These are phyloP conservation scores for Pseudogymnoascus sp. DNA, from an alignment of 2,329 filamentous ascomycete genomes.

Conservation along the genomic window DNA sequence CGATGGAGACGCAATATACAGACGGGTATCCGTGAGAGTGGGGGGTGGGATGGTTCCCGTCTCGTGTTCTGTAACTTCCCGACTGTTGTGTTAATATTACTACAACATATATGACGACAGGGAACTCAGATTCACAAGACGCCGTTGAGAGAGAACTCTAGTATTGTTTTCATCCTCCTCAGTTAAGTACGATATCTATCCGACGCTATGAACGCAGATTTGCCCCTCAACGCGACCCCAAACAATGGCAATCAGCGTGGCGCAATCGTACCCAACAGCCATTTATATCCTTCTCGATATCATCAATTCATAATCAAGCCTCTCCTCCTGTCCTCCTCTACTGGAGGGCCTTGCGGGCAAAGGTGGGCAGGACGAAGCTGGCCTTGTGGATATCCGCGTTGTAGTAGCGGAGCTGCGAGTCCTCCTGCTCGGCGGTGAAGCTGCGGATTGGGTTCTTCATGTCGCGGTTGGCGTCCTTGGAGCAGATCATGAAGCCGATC, in stretches of 20 bases:
- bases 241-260: not conserved
- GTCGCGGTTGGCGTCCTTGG: constrained; percentile 80
- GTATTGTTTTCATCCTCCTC: not conserved
- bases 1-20: not conserved
- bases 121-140: not conserved
- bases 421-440: constrained; percentile 83
- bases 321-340: constrained; percentile 27
- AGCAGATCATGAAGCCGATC: constrained; percentile 99
- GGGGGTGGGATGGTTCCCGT: not conserved
- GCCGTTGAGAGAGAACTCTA: not conserved
- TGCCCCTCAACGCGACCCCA: not conserved
- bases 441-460: constrained; percentile 75
- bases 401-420: constrained; percentile 92
- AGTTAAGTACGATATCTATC: not conserved
- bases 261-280: not conserved
- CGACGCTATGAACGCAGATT: not conserved
- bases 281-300: constrained; percentile 1
- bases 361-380: constrained; percentile 85
- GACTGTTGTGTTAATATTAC: not conserved
- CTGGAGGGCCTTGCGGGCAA: constrained; percentile 70
- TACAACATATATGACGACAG: not conserved
- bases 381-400: constrained; percentile 95
- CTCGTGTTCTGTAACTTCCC: not conserved
- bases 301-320: not conserved
- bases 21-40: not conserved